phyloP scores from a whole-genome alignment of 2,329 filamentous ascomycete species.

The Colletotrichum lindemuthianum region DNA sequence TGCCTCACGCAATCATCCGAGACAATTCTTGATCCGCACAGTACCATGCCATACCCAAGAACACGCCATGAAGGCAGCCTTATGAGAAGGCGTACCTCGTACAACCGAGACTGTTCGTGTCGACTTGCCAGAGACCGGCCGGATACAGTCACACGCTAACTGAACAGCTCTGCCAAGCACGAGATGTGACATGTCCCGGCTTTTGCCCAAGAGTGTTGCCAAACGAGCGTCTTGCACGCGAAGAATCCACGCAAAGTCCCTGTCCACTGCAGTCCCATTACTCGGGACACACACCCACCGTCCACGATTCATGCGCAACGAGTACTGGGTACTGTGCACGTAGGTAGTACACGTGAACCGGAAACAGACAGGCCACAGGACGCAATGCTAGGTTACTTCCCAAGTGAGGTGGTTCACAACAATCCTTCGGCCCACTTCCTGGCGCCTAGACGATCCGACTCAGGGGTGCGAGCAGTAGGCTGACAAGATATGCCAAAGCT shows the following conservation, averaged over 20 bases:
- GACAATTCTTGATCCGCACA: slow-evolving; percentile 3
- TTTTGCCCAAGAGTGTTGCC: slow-evolving; percentile 10
- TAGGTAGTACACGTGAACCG: too few species aligned
- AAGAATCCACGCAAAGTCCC: not conserved
- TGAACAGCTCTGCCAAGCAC: slow-evolving; percentile 2
- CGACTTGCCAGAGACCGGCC: not conserved
- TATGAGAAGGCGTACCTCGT: not conserved
- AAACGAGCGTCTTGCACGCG: not conserved
- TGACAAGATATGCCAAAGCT: not conserved
- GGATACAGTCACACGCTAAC: not conserved
- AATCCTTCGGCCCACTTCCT: too few species aligned
- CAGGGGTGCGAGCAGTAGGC: not conserved
- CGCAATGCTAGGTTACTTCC: too few species aligned
- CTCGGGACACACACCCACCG: too few species aligned
- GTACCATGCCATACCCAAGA: not conserved
- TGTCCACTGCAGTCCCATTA: too few species aligned
- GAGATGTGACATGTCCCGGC: not conserved
- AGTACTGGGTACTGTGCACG: too few species aligned
- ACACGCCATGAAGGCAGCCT: slow-evolving; percentile 5
- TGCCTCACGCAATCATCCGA: slow-evolving; percentile 2
- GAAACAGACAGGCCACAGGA: too few species aligned
- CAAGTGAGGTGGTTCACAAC: too few species aligned
- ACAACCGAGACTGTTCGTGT: slow-evolving; percentile 1
- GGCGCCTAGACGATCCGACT: not conserved
- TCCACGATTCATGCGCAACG: too few species aligned